phyloP scores from a whole-genome alignment of 2,329 filamentous ascomycete genomes.

The Corynespora cassiicola region DNA sequence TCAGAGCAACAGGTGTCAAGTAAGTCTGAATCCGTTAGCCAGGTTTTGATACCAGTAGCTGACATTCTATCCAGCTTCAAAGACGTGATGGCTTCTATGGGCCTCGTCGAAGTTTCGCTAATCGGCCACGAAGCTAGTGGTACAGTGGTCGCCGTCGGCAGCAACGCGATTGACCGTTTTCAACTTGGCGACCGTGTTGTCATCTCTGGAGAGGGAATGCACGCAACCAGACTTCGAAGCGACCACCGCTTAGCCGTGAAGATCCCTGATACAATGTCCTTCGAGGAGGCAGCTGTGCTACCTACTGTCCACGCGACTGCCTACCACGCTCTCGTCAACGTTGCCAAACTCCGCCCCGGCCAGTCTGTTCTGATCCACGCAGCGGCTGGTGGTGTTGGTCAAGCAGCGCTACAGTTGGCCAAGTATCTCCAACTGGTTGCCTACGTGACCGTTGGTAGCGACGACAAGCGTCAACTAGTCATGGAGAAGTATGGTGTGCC shows the following conservation, averaged over 20 bases:
- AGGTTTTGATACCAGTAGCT: too few relatives aligned
- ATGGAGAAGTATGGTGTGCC: too few relatives aligned
- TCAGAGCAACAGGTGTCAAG: conserved; percentile 19
- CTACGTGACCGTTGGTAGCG: conserved; percentile 1
- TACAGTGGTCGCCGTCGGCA: conserved; percentile 29
- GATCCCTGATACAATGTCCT: conserved; percentile 10
- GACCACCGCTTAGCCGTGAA: too few relatives aligned
- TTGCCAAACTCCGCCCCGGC: conserved; percentile 27
- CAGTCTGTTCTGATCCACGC: conserved; percentile 28
- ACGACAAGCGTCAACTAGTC: too few relatives aligned
- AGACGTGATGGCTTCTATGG: conserved; percentile 17
- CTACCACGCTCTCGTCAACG: conserved; percentile 23
- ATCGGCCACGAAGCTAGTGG: conserved; percentile 18
- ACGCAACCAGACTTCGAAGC: too few relatives aligned
- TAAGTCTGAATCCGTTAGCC: too few relatives aligned
- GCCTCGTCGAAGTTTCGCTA: conserved; percentile 26
- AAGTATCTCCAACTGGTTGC: background rate
- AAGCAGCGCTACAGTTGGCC: conserved; percentile 16
- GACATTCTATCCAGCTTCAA: too few relatives aligned
- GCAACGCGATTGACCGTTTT: conserved; percentile 66
- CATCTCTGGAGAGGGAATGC: too few relatives aligned
- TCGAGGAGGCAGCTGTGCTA: conserved; percentile 12
- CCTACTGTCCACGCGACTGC: conserved; percentile 9
- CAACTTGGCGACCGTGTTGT: conserved; percentile 63
- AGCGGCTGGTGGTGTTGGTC: conserved; percentile 20